Evolutionary conservation across 73 alveolate genomes (phyloP), one percentile per base, ranked within the genome.

Genomic region (Paraurostyla sp.): DNA sequence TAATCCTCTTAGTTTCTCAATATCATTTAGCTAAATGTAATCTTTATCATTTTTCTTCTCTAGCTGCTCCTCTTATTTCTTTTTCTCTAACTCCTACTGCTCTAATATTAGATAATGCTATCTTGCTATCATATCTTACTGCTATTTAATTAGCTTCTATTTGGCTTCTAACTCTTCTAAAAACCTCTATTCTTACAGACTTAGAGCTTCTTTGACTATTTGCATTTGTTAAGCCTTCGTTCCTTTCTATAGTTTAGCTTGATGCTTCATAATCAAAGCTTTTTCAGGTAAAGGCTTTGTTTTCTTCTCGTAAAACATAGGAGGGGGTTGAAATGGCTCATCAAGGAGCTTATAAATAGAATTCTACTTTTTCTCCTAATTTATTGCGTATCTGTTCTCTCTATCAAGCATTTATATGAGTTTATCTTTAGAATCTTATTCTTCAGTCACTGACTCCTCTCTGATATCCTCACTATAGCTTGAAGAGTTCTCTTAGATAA

Each of bases 261-360:
- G 71, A 13, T 78, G 29, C 46, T 78, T 46, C 45, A 78, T 2
- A 54, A 40, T 51, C 46, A 78, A 46, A 16, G 76, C 69, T 68
- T 65, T 62, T 59, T 83, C 75, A 35, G 82, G 82, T 23, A 18
- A 30, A 4, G 91, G 86, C 23, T 71, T 40, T 6, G 65, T 45
- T 30, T 68, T 45, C 52, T 54, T 71, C 22, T 87, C 89, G 36
- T 73, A 87, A 48, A 87, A 87, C 89, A 87, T 71, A 1, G 93
- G 82, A 4, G 93, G 93, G 0, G 93, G 93, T 4, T 32, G 40
- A 59, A 46, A 87, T 3, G 88, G 93, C 32, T 73, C 49, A 2
- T 71, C 63, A 20, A 85, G 59, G 82, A 85, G 29, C 30, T 83
- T 59, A 7, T 59, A 29, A 32, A 83, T 48, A 25, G 71, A 48